Percentiles rank a stretch among this genome's conserved stretches.
Conservation (phyloP, 345 rosid genomes). For the Nasturtium officinale region DNA sequence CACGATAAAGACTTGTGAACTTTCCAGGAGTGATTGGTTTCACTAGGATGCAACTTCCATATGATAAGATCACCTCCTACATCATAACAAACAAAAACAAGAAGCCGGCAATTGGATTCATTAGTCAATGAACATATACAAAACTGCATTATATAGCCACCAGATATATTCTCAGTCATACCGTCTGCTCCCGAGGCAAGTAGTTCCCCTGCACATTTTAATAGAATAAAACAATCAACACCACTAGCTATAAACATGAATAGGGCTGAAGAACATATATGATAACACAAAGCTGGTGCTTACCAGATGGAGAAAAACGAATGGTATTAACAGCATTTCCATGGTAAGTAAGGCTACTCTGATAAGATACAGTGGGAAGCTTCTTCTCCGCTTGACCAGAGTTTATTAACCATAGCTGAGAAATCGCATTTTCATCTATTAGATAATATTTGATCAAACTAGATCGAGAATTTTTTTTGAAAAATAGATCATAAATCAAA, state of each 20-base stretch:
- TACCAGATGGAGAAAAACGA: constrained; percentile 89
- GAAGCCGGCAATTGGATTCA: background rate
- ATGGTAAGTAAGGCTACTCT: constrained; percentile 78
- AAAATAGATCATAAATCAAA: background rate
- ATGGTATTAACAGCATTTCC: constrained; percentile 73
- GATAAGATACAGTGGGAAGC: constrained; percentile 70
- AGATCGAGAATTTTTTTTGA: no score
- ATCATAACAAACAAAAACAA: background rate
- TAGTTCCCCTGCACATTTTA: constrained; percentile 65
- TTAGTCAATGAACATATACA: background rate
- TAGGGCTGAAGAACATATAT: background rate
- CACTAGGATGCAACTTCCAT: constrained; percentile 78
- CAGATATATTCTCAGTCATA: constrained; percentile 36
- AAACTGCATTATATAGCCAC: constrained; percentile 8
- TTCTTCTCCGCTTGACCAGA: constrained; percentile 64
- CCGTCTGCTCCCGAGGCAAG: constrained; percentile 99
- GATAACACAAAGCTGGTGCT: constrained; percentile 8
- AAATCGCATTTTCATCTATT: background rate
- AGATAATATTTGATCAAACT: no score
- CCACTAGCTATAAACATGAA: constrained; percentile 4
- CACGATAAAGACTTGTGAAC: constrained; percentile 77
- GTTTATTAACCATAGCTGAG: constrained; percentile 71
- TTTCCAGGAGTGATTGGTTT: constrained; percentile 85
- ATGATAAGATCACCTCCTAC: constrained; percentile 91
- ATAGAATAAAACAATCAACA: background rate